phyloP scores from a whole-genome alignment of 2,329 filamentous ascomycete genomes.

The Fusarium sp. region DNA sequence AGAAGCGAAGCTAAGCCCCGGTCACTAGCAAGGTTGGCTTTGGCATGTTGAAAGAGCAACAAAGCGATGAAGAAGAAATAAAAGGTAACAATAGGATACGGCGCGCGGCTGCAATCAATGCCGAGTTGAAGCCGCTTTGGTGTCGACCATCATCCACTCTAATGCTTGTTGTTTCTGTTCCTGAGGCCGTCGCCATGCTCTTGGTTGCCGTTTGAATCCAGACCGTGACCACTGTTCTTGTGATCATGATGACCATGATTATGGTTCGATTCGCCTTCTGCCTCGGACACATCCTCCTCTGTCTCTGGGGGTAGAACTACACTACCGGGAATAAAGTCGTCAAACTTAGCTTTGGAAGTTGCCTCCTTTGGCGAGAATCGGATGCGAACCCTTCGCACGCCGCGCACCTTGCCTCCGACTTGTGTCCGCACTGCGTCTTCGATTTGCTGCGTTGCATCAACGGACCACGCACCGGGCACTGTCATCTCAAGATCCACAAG shows the following conservation, averaged over 20 bases:
- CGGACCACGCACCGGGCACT: slow-evolving; percentile 80
- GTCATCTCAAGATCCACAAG: slow-evolving; percentile 89
- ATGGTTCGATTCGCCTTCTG: slow-evolving; percentile 47
- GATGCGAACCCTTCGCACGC: slow-evolving; percentile 84
- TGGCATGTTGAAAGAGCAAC: background rate
- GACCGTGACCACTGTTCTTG: slow-evolving; percentile 46
- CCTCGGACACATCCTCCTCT: slow-evolving; percentile 55
- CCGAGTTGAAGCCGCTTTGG: slow-evolving; percentile 12
- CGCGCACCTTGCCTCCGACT: slow-evolving; percentile 82
- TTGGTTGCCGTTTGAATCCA: slow-evolving; percentile 31
- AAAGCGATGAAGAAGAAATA: background rate
- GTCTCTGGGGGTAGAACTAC: slow-evolving; percentile 73
- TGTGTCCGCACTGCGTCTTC: slow-evolving; percentile 80
- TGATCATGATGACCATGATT: slow-evolving; percentile 56
- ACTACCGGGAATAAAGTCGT: slow-evolving; percentile 81
- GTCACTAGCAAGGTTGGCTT: slow-evolving; percentile 18
- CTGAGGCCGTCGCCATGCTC: slow-evolving; percentile 42
- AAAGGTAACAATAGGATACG: slow-evolving; percentile 4
- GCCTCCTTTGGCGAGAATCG: slow-evolving; percentile 82
- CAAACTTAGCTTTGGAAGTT: slow-evolving; percentile 69
- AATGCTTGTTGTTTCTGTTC: slow-evolving; percentile 51
- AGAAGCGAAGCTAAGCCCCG: slow-evolving; percentile 24
- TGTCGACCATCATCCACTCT: slow-evolving; percentile 23
- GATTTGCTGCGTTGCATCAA: slow-evolving; percentile 75
- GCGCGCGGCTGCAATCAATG: slow-evolving; percentile 11